Evolutionary conservation across 2,329 filamentous ascomycete species (phyloP).

Genomic region (Cladosporium sp.): DNA sequence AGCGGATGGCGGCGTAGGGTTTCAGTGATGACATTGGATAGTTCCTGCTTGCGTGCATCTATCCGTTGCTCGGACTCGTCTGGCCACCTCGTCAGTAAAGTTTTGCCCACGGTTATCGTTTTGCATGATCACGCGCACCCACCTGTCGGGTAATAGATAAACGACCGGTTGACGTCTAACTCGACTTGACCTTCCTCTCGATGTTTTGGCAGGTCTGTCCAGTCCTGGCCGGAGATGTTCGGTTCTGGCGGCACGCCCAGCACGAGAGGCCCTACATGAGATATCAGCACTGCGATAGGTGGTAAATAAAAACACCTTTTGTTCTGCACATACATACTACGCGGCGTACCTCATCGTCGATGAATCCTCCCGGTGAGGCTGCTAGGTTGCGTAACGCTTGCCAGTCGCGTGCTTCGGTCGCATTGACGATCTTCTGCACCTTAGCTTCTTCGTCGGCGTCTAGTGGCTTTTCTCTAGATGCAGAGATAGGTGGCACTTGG

Average conservation of each 20-base stretch:
- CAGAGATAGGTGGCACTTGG: conserved; percentile 18
- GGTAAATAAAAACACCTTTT: neutral
- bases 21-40: conserved; percentile 75
- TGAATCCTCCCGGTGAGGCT: conserved; percentile 41
- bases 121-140: conserved; percentile 23
- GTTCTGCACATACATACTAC: conserved; percentile 65
- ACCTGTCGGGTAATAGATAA: conserved; percentile 83
- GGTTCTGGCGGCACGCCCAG: conserved; percentile 35
- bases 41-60: conserved; percentile 65
- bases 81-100: conserved; percentile 31
- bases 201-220: conserved; percentile 68
- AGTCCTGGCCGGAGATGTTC: conserved; percentile 31
- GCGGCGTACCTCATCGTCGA: conserved; percentile 57
- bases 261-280: conserved; percentile 57
- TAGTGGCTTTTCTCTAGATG: conserved; percentile 20
- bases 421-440: conserved; percentile 34
- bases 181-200: conserved; percentile 85
- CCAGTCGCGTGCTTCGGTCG: conserved; percentile 39
- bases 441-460: conserved; percentile 23
- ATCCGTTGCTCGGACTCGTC: conserved; percentile 68
- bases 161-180: conserved; percentile 91
- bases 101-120: neutral
- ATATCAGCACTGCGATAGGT: conserved; percentile 8
- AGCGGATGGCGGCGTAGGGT: conserved; percentile 76
- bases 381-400: conserved; percentile 39